phyloP scores from a whole-genome alignment of 371 early-diverging fungal genomes.

The Actinomucor elegans region DNA sequence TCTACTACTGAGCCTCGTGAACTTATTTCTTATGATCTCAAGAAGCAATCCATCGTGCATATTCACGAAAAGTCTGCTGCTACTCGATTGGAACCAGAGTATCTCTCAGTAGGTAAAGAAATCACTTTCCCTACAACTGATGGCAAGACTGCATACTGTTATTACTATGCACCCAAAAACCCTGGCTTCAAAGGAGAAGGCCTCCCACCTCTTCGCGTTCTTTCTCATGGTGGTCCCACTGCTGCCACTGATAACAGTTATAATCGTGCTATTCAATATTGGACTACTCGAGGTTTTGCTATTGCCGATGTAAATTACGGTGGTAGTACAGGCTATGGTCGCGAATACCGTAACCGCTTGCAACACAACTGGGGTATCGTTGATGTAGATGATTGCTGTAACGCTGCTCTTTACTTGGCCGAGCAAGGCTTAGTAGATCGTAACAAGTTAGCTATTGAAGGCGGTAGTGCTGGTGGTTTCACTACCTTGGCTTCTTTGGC shows the following conservation, averaged over 20 bases:
- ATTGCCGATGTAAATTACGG: slow-evolving; percentile 78
- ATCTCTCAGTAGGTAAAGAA: slow-evolving; percentile 64
- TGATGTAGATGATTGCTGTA: slow-evolving; percentile 78
- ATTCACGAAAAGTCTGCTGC: slow-evolving; percentile 15
- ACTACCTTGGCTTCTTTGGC: slow-evolving; percentile 69
- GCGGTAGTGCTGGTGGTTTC: slow-evolving; percentile 75
- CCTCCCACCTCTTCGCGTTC: slow-evolving; percentile 67
- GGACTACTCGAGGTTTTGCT: slow-evolving; percentile 78
- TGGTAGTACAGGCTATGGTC: slow-evolving; percentile 74
- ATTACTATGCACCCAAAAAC: slow-evolving; percentile 70
- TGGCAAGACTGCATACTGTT: slow-evolving; percentile 52
- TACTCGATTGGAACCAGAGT: slow-evolving; percentile 37
- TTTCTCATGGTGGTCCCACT: slow-evolving; percentile 79
- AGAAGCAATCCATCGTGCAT: slow-evolving; percentile 4
- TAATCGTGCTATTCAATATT: slow-evolving; percentile 61
- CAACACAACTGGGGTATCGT: slow-evolving; percentile 70
- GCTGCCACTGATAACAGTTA: slow-evolving; percentile 33
- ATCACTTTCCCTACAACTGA: slow-evolving; percentile 62
- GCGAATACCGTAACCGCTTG: slow-evolving; percentile 71
- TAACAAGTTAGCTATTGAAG: slow-evolving; percentile 62
- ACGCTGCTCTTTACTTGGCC: slow-evolving; percentile 66
- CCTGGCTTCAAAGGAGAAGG: slow-evolving; percentile 52
- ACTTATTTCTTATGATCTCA: slow-evolving; percentile 22
- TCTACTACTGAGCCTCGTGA: slow-evolving; percentile 26
- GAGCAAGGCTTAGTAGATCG: slow-evolving; percentile 59